Evolutionary conservation across 2,329 filamentous ascomycete genomes (phyloP).

Genomic region (Metarhizium album): DNA sequence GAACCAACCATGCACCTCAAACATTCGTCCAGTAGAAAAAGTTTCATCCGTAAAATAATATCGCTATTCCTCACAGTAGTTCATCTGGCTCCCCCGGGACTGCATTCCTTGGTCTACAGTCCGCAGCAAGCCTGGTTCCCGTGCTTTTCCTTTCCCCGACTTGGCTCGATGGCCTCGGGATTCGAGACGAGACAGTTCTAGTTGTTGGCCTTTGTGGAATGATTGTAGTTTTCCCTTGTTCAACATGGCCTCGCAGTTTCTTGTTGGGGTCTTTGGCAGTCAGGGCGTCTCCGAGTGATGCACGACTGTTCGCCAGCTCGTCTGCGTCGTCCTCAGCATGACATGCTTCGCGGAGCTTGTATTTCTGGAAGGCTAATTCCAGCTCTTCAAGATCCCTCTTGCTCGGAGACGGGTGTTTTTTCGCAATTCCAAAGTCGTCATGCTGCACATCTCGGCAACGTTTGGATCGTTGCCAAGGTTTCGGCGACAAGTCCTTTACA

Average conservation of each 20-base stretch:
- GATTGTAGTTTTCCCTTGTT: neutral
- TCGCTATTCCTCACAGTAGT: constrained; percentile 2
- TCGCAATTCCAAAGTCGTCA: constrained; percentile 14
- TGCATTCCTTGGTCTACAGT: neutral
- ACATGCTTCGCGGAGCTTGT: constrained; percentile 14
- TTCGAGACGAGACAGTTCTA: neutral
- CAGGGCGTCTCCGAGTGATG: constrained; percentile 8
- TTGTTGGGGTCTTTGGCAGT: constrained; percentile 19
- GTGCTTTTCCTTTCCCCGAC: neutral
- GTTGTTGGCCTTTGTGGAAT: neutral
- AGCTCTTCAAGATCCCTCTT: constrained; percentile 29
- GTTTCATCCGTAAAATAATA: neutral
- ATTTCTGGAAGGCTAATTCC: constrained; percentile 23
- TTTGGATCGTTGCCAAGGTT: neutral
- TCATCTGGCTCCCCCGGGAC: constrained; percentile 4
- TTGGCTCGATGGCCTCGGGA: neutral
- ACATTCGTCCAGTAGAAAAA: neutral
- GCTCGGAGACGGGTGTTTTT: constrained; percentile 36
- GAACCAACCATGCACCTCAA: neutral
- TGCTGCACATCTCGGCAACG: neutral
- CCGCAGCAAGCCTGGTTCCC: neutral
- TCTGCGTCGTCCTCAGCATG: constrained; percentile 15
- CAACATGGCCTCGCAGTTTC: neutral
- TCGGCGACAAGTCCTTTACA: neutral
- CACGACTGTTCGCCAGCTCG: constrained; percentile 16